phyloP scores from a whole-genome alignment of 2,329 filamentous ascomycete species.

The Hirsutella minnesotensis region DNA sequence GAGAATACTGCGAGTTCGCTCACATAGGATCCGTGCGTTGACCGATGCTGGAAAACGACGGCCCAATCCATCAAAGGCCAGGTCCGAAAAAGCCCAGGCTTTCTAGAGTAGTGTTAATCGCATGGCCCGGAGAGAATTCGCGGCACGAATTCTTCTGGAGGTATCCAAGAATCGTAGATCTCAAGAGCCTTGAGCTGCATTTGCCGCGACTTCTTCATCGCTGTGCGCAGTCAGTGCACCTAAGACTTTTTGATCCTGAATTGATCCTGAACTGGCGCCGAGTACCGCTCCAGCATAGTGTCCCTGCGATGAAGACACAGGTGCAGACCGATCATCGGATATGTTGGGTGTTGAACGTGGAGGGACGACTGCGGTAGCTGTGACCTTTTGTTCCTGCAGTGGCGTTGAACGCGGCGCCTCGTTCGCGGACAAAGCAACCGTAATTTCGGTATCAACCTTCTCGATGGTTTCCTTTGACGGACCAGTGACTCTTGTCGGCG shows the following conservation, averaged over 20 bases:
- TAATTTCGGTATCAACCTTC: neutral
- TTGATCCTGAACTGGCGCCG: neutral
- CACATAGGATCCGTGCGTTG: too few species aligned
- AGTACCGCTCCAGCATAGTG: neutral
- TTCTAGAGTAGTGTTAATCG: too few species aligned
- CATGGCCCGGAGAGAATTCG: too few species aligned
- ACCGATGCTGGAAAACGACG: too few species aligned
- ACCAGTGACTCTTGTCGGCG: neutral
- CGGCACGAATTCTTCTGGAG: too few species aligned
- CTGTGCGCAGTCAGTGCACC: neutral
- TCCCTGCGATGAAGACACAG: neutral
- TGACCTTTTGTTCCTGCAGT: neutral
- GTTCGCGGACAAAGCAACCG: neutral
- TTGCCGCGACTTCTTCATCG: neutral
- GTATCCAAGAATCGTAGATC: too few species aligned
- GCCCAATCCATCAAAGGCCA: too few species aligned
- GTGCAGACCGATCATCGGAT: neutral
- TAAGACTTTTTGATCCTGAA: neutral
- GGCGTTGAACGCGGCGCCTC: neutral
- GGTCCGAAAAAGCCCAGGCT: too few species aligned
- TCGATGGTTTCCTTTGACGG: neutral
- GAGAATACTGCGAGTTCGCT: too few species aligned
- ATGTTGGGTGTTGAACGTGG: neutral
- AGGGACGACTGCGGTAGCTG: neutral
- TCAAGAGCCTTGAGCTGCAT: too few species aligned